Evolutionary conservation across 805 yeast species (phyloP), one percentile per base, ranked within the genome.

Genomic region (Suhomyces sp.): DNA sequence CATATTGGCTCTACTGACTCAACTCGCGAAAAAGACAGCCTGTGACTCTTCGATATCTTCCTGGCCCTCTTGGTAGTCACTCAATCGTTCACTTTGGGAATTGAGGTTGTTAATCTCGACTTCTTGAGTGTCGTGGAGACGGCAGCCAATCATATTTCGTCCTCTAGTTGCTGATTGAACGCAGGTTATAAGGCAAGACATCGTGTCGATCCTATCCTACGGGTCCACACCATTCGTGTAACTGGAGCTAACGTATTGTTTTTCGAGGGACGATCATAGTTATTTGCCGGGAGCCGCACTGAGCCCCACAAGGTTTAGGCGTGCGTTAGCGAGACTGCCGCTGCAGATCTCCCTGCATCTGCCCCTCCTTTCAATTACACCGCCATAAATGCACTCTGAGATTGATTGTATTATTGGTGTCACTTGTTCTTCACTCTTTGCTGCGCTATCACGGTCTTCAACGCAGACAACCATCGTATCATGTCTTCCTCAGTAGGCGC

Each of bases 391-490:
- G 19, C 19, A 19, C 19, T 19, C 19, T 19, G 3, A n/a, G n/a
- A n/a, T n/a, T n/a, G n/a, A n/a, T n/a, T 3, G 19, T 19, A 2
- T 19, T 19, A 19, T 19, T 19, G 19, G 19, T 19, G 19, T 19
- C 3, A 19, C 29, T 2, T 17, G 42, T 24, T 38, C 17, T 38
- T 17, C 13, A 24, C 44, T 57, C 60, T 49, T 63, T 54, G 26
- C 63, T 65, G 55, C 56, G 59, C 19, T 57, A 63, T 36, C 56
- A 64, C n/a, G 61, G 65, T 66, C 52, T 78, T 80, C 50, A 80
- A 58, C 5, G 79, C 68, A 2, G 77, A 80, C 19, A 81, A 63
- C 84, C 84, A 81, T 52, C 68, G 67, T 1, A 77, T 68, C 58
- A 80, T 62, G 23, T 78, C 82, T 12, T 73, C 78, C 57, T 79